Evolutionary conservation across 2,329 filamentous ascomycete species (phyloP).

Genomic region (Bimuria novae-zelandiae): DNA sequence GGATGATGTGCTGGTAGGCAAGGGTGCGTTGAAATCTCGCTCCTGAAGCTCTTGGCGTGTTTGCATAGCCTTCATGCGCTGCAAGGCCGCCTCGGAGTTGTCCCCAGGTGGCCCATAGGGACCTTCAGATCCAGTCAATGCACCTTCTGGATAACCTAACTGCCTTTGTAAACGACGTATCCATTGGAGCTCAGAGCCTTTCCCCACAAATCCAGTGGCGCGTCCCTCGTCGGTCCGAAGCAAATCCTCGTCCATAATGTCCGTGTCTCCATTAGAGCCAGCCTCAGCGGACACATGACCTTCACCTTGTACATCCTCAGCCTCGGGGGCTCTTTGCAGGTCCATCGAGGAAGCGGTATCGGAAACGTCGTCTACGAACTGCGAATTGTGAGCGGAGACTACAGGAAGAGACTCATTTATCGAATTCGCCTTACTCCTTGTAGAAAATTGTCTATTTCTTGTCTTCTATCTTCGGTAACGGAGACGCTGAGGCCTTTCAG

Average conservation of each 20-base stretch:
- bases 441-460: neutral
- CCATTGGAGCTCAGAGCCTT: neutral
- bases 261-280: neutral
- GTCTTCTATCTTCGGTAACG: conserved; percentile 1
- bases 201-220: neutral
- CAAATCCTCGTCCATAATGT: neutral
- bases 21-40: neutral
- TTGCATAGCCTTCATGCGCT: neutral
- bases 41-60: neutral
- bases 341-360: neutral
- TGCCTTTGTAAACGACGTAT: neutral
- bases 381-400: neutral
- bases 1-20: conserved; percentile 5
- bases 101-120: neutral
- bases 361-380: neutral
- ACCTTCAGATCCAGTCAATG: neutral
- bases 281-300: neutral
- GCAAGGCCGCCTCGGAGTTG: neutral
- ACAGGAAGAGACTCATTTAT: neutral
- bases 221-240: neutral
- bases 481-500: conserved; percentile 6
- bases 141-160: neutral
- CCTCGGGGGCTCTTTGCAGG: neutral
- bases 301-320: neutral
- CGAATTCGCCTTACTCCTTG: neutral